phyloP scores from a whole-genome alignment of 495 filamentous ascomycete species.

The Pyrenopolyporus hunteri region DNA sequence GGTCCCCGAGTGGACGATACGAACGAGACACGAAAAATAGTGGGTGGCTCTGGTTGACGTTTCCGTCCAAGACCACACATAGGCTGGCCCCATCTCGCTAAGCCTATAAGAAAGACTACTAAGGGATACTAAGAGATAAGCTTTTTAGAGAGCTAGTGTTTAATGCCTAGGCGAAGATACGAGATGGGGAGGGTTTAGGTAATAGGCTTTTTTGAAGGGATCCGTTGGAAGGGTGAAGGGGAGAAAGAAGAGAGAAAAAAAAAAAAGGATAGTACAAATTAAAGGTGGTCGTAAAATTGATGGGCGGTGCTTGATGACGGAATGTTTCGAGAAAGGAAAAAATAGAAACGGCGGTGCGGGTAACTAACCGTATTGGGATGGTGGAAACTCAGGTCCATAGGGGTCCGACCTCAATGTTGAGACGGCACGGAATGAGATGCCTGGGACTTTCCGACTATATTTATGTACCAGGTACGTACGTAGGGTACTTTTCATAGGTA shows the following conservation, averaged over 20 bases:
- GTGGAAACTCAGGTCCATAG: neutral
- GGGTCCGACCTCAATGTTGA: too few species aligned
- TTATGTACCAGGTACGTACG: too few species aligned
- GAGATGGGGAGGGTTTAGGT: neutral
- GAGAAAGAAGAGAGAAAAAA: neutral
- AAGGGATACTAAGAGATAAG: neutral
- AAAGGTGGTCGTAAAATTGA: too few species aligned
- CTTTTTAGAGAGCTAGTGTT: neutral
- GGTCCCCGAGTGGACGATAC: neutral
- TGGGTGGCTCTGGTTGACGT: slow-evolving; percentile 10
- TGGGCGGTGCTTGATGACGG: slow-evolving; percentile 11
- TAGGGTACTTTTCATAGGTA: too few species aligned
- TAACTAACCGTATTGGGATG: slow-evolving; percentile 11
- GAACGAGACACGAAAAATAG: slow-evolving; percentile 9
- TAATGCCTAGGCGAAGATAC: neutral
- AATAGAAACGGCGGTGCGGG: slow-evolving; percentile 9
- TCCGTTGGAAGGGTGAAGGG: neutral
- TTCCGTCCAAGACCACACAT: neutral
- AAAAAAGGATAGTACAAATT: neutral
- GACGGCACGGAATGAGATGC: neutral
- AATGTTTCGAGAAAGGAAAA: slow-evolving; percentile 15
- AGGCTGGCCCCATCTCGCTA: slow-evolving; percentile 4
- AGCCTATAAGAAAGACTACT: slow-evolving; percentile 1
- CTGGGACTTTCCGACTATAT: too few species aligned
- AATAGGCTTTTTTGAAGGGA: slow-evolving; percentile 22